These are phyloP conservation scores for Crucihimalaya himalaica DNA, from an alignment of 345 rosid genomes.

Conservation along the genomic window DNA sequence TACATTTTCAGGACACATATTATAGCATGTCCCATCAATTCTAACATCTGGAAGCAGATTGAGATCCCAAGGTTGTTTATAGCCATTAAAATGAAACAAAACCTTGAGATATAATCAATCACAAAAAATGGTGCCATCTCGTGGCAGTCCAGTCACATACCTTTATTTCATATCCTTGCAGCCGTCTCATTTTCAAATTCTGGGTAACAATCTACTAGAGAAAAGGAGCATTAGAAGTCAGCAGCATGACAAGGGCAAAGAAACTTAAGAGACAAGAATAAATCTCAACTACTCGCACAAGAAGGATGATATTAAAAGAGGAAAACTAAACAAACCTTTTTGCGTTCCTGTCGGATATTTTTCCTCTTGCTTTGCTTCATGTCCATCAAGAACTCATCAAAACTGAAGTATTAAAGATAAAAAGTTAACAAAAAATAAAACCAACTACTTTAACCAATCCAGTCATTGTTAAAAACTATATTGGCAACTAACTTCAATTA, in stretches of 20 bases:
- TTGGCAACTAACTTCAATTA: slow-evolving; percentile 37
- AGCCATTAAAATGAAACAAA: neutral
- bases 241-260: neutral
- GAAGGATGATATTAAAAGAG: neutral
- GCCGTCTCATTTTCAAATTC: slow-evolving; percentile 85
- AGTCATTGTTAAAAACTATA: neutral
- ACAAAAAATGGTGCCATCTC: neutral
- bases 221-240: slow-evolving; percentile 38
- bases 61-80: neutral
- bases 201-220: slow-evolving; percentile 70
- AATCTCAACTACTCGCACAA: slow-evolving; percentile 9
- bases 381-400: slow-evolving; percentile 97
- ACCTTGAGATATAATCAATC: neutral
- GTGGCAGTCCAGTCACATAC: slow-evolving; percentile 39
- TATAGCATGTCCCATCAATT: neutral
- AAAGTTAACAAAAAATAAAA: neutral
- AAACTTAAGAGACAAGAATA: neutral
- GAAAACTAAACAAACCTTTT: slow-evolving; percentile 58
- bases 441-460: neutral
- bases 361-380: slow-evolving; percentile 91
- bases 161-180: slow-evolving; percentile 88
- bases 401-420: slow-evolving; percentile 49
- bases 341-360: slow-evolving; percentile 90
- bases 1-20: neutral
- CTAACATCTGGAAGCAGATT: neutral